A percentile compares a stretch with the other conserved stretches of the same genome.
Evolutionary conservation across 129 eudicot species (phyloP).

Genomic region (Flaveria bidentis): DNA sequence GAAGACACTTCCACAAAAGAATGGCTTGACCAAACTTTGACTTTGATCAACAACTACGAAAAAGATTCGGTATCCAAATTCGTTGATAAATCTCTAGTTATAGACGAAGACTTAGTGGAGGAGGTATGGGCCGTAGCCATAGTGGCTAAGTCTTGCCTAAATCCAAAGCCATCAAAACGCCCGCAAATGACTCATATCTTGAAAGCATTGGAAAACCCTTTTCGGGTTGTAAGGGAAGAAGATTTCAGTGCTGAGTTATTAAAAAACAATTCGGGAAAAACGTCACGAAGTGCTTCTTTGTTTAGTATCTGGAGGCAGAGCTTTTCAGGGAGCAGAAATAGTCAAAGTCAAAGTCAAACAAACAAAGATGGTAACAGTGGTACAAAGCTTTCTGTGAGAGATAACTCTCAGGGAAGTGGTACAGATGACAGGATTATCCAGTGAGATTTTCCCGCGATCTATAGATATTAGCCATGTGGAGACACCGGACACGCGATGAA

Average conservation of each 20-base stretch:
- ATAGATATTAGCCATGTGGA: slow-evolving; percentile 40
- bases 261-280: slow-evolving; percentile 55
- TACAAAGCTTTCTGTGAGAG: slow-evolving; percentile 40
- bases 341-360: slow-evolving; percentile 31
- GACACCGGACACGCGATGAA: slow-evolving; percentile 34
- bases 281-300: slow-evolving; percentile 63
- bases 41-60: slow-evolving; percentile 54
- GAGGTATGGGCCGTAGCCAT: slow-evolving; percentile 94
- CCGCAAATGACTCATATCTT: slow-evolving; percentile 74
- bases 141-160: slow-evolving; percentile 78
- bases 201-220: slow-evolving; percentile 82
- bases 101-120: slow-evolving; percentile 78
- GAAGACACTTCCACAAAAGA: slow-evolving; percentile 48
- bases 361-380: slow-evolving; percentile 38
- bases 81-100: slow-evolving; percentile 57
- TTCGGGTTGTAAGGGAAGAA: slow-evolving; percentile 79
- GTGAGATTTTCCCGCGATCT: slow-evolving; percentile 57
- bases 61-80: slow-evolving; percentile 60
- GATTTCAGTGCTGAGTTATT: slow-evolving; percentile 59
- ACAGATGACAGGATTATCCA: slow-evolving; percentile 47
- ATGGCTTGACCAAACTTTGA: slow-evolving; percentile 58
- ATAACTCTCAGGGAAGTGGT: slow-evolving; percentile 61
- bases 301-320: slow-evolving; percentile 83
- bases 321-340: slow-evolving; percentile 54
- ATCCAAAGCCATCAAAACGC: slow-evolving; percentile 68